Percentiles rank a stretch among this genome's conserved stretches.
These are phyloP conservation scores for Takakia lepidozioides DNA, from an alignment of 225 moss, liverwort and hornwort genomes.

Conservation along the genomic window DNA sequence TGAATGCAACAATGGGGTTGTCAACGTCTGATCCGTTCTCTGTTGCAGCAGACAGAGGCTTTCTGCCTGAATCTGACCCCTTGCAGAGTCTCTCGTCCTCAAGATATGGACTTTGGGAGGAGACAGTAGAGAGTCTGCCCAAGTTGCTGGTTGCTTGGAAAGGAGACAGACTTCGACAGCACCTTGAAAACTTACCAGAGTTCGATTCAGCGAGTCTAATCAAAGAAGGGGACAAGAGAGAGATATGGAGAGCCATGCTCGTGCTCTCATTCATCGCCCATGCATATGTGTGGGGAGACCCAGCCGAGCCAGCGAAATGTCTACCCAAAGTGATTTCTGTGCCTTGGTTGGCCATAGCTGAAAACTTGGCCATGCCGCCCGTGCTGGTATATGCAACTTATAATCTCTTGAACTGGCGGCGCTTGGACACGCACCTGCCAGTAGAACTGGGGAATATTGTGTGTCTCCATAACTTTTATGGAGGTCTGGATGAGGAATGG, in stretches of 20 bases:
- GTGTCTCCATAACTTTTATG: not conserved
- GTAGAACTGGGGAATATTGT: not conserved
- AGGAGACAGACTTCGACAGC: not conserved
- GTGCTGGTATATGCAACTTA: not conserved
- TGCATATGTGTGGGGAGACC: not conserved
- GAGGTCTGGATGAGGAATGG: constrained; percentile 1
- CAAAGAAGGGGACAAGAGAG: not conserved
- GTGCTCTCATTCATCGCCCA: not conserved
- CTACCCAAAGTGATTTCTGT: not conserved
- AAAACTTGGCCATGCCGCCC: not conserved
- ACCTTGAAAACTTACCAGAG: not conserved
- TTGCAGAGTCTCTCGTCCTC: not conserved
- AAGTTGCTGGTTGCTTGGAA: not conserved
- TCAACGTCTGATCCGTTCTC: constrained; percentile 1
- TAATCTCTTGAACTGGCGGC: not conserved
- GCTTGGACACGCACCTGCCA: not conserved
- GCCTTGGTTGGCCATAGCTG: not conserved
- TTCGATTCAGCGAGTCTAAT: not conserved
- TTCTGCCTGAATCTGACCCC: not conserved
- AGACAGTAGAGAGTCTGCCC: not conserved
- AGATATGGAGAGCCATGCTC: not conserved
- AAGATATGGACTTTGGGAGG: not conserved
- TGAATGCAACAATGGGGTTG: not conserved
- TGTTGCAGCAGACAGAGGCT: not conserved
- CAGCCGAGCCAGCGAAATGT: not conserved